Evolutionary conservation across 768 basidiomycete species (phyloP).

Genomic region (Chiua virens): DNA sequence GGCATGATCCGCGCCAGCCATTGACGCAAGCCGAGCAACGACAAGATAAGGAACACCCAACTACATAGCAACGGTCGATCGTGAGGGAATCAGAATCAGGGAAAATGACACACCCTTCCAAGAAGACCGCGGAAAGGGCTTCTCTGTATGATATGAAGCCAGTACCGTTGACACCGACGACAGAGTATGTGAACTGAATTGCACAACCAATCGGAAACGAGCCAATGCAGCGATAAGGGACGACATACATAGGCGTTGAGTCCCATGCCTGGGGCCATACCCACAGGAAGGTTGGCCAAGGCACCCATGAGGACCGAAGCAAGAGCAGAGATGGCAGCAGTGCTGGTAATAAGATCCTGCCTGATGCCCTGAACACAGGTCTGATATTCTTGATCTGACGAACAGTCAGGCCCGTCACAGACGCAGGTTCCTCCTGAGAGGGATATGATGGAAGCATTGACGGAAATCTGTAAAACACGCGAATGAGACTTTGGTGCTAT

Average conservation of each 20-base stretch:
- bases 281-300: constrained; percentile 86
- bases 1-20: constrained; percentile 91
- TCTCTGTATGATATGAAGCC: constrained; percentile 71
- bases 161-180: constrained; percentile 82
- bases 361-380: constrained; percentile 61
- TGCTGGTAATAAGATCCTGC: constrained; percentile 79
- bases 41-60: constrained; percentile 80
- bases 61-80: constrained; percentile 33
- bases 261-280: constrained; percentile 83
- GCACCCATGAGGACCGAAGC: constrained; percentile 81
- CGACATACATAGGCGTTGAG: constrained; percentile 73
- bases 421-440: constrained; percentile 82
- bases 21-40: constrained; percentile 81
- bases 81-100: not conserved
- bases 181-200: constrained; percentile 77
- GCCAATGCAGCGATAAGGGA: not conserved
- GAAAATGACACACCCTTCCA: constrained; percentile 67
- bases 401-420: constrained; percentile 60
- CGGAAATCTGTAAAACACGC: constrained; percentile 57
- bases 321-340: constrained; percentile 74
- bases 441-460: constrained; percentile 78
- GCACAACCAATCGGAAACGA: not conserved
- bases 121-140: constrained; percentile 81
- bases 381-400: constrained; percentile 53
- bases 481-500: not conserved